Evolutionary conservation across 495 filamentous ascomycete genomes (phyloP).

Genomic region (Penicillium paxilli): DNA sequence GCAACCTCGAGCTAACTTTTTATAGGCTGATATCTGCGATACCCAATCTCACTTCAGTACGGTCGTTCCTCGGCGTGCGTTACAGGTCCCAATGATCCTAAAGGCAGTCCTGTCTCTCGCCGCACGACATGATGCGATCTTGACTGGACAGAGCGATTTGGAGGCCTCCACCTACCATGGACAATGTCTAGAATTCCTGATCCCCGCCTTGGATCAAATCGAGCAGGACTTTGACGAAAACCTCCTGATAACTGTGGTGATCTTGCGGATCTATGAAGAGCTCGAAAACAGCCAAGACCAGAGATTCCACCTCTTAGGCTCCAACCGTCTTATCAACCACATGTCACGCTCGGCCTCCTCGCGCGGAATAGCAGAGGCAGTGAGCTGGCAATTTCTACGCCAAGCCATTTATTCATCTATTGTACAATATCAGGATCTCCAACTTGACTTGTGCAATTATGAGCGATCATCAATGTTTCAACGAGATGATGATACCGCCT

Average conservation of each 20-base stretch:
- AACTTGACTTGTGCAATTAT: conserved; percentile 37
- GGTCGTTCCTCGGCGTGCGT: conserved; percentile 32
- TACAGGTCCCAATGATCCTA: conserved; percentile 35
- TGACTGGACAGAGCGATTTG: conserved; percentile 30
- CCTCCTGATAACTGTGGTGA: conserved; percentile 37
- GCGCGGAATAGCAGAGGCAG: conserved; percentile 40
- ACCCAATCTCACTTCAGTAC: conserved; percentile 35
- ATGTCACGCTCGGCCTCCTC: conserved; percentile 38
- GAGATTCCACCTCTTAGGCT: conserved; percentile 38
- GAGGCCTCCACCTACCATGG: conserved; percentile 41
- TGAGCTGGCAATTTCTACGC: conserved; percentile 42
- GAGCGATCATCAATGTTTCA: conserved; percentile 35
- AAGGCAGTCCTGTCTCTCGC: conserved; percentile 36
- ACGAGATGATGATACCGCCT: conserved; percentile 33
- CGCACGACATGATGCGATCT: conserved; percentile 36
- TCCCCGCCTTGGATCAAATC: conserved; percentile 29
- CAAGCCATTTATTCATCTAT: conserved; percentile 44
- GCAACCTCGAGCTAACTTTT: background rate
- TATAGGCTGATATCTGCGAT: conserved; percentile 39
- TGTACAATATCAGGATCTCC: conserved; percentile 35
- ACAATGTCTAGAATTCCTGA: conserved; percentile 36
- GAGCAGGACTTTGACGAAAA: conserved; percentile 35
- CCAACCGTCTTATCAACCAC: conserved; percentile 37
- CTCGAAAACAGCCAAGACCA: conserved; percentile 33
- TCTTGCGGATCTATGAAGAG: conserved; percentile 40